Evolutionary conservation across 495 filamentous ascomycete genomes (phyloP), one percentile per base, ranked within the genome.

Genomic region (Penicillium atrosanguineum): DNA sequence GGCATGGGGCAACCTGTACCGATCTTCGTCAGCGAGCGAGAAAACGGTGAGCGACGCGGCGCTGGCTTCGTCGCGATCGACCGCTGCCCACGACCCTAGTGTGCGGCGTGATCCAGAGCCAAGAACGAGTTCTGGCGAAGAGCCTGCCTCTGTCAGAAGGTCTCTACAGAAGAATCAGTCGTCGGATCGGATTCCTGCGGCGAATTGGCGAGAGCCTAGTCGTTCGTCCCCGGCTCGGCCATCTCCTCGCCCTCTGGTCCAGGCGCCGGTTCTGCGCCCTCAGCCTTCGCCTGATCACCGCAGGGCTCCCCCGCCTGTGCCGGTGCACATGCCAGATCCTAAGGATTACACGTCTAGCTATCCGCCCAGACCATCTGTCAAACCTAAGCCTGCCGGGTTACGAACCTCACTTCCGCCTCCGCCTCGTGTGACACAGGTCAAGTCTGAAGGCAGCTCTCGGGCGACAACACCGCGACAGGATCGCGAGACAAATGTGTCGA

Each of bases 1-100:
- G 34, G 93, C 93, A 16, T 98, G 92, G 92, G 83, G 78, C 40
- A 80, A 77, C 53, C 71, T 77, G 31, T 75, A 75, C 25, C 73
- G 74, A 1, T 46, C 65, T 14, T 53, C 65, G 0, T 64, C 63
- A 37, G 52, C 63, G 37, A 53, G 51, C 11, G 69, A 73, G 15
- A 71, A 65, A 60, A 53, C 59, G 7, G 56, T 59, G 38, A 73
- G 62, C 46, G 71, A 74, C 53, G 67, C 67, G n/a, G 67, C 69
- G 7, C 28, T 71, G 16, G 65, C 61, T 14, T 71, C 72, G 8
- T 70, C 69, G 7, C 67, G 69, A 0, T 49, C 59, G 12, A 71
- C 56, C 34, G 57, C 64, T 21, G 63, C 65, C 37, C 63, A 62
- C 28, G 67, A 68, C 28, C 41, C 63, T 1, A 55, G 44, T 36